phyloP scores from a whole-genome alignment of 331 rosid genomes.

The Erythrophleum ivorense region DNA sequence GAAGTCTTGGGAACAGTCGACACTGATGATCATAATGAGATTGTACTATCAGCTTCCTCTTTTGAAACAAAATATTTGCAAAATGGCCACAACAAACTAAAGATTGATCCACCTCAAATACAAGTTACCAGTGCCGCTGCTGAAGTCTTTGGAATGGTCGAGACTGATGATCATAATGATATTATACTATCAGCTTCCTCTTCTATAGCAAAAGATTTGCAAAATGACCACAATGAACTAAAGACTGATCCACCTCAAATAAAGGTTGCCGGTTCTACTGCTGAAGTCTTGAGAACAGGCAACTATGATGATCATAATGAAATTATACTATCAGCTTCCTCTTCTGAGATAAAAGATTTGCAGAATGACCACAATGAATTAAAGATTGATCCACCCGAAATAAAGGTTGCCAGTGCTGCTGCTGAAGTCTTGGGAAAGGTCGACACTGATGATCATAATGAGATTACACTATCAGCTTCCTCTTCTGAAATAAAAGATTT shows the following conservation, averaged over 20 bases:
- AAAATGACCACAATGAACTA: constrained; percentile 17
- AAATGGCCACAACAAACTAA: constrained; percentile 7
- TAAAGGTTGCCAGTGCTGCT: constrained; percentile 37
- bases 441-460: constrained; percentile 35
- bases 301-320: constrained; percentile 35
- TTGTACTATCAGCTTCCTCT: constrained; percentile 34
- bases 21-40: constrained; percentile 34
- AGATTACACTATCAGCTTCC: constrained; percentile 11
- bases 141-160: constrained; percentile 36
- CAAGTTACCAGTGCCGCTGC: constrained; percentile 32
- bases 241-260: constrained; percentile 26
- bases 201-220: constrained; percentile 33
- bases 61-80: constrained; percentile 28
- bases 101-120: constrained; percentile 29
- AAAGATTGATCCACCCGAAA: constrained; percentile 12
- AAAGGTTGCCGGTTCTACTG: constrained; percentile 34
- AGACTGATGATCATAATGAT: constrained; percentile 33
- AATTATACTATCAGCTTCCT: constrained; percentile 34
- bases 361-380: constrained; percentile 25
- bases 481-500: constrained; percentile 24
- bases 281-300: constrained; percentile 30
- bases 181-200: constrained; percentile 33
- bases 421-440: constrained; percentile 32
- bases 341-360: constrained; percentile 30
- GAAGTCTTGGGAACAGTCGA: constrained; percentile 39